A percentile compares a stretch with the other conserved stretches of the same genome.
Conservation (phyloP, 2,329 filamentous ascomycete genomes). For the Torrubiellomyces zombiae region DNA sequence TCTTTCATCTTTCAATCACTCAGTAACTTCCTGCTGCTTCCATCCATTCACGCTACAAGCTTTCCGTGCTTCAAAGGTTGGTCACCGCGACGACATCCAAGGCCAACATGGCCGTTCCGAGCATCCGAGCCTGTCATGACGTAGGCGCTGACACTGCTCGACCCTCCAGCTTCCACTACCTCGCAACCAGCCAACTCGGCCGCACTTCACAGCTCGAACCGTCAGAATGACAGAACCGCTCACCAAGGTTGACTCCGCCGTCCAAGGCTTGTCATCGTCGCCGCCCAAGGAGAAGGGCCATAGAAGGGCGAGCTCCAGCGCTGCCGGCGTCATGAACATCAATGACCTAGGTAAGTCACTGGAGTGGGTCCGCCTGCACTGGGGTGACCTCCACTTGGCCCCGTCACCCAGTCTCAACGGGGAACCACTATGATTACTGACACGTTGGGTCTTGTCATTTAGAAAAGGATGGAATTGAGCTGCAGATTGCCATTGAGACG, state of each 20-base stretch:
- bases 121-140: too few species aligned
- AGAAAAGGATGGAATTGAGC: constrained; percentile 59
- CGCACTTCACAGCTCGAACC: constrained; percentile 6
- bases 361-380: too few species aligned
- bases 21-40: not conserved
- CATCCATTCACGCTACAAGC: constrained; percentile 1
- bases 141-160: too few species aligned
- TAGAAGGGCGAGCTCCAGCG: constrained; percentile 56
- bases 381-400: constrained; percentile 2
- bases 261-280: constrained; percentile 58
- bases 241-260: constrained; percentile 81
- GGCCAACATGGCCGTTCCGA: too few species aligned
- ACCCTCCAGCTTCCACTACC: too few species aligned
- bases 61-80: constrained; percentile 3
- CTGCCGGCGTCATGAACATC: constrained; percentile 55
- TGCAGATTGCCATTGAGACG: constrained; percentile 64
- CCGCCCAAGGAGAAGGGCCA: constrained; percentile 50
- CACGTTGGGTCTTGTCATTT: constrained; percentile 4
- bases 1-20: constrained; percentile 9
- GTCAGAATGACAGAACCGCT: constrained; percentile 38
- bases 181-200: too few species aligned
- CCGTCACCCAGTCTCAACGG: not conserved
- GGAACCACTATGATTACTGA: constrained; percentile 1
- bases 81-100: constrained; percentile 4
- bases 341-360: constrained; percentile 59